These are phyloP conservation scores for Cenchrus purpureus DNA, from an alignment of 176 grass and related monocot species.

Conservation along the genomic window DNA sequence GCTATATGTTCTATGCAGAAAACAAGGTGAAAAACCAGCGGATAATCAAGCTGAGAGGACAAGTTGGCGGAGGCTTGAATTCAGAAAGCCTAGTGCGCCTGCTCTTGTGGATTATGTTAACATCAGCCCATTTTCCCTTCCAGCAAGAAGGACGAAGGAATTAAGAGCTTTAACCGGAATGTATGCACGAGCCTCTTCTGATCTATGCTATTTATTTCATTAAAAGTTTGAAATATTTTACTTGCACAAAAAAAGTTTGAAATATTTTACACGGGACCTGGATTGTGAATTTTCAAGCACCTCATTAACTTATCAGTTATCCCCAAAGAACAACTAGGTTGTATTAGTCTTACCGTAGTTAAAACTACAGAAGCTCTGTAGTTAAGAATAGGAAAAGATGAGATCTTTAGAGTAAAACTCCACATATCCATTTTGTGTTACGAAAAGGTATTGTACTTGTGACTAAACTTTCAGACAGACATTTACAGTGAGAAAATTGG, in stretches of 20 bases:
- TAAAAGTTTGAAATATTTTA: neutral
- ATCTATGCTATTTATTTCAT: neutral
- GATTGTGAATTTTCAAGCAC: neutral
- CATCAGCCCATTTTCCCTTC: constrained; percentile 81
- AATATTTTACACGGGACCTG: neutral
- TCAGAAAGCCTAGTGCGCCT: constrained; percentile 46
- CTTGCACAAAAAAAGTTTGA: neutral
- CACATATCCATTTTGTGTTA: neutral
- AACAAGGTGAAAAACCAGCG: constrained; percentile 44
- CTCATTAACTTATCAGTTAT: no score
- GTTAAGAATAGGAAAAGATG: no score
- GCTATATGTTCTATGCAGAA: constrained; percentile 70
- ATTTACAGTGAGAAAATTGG: neutral
- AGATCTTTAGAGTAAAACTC: neutral
- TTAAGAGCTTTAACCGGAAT: constrained; percentile 86
- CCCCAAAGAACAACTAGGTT: neutral
- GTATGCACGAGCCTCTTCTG: constrained; percentile 38
- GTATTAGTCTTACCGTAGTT: neutral
- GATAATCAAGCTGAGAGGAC: constrained; percentile 45
- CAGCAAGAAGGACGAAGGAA: constrained; percentile 85
- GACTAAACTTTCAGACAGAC: neutral
- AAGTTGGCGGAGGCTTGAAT: constrained; percentile 70
- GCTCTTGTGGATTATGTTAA: constrained; percentile 53
- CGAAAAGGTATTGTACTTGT: neutral
- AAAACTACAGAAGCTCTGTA: neutral